Conservation (phyloP, 495 filamentous ascomycete species). For the Tuber microsphaerosporum region DNA sequence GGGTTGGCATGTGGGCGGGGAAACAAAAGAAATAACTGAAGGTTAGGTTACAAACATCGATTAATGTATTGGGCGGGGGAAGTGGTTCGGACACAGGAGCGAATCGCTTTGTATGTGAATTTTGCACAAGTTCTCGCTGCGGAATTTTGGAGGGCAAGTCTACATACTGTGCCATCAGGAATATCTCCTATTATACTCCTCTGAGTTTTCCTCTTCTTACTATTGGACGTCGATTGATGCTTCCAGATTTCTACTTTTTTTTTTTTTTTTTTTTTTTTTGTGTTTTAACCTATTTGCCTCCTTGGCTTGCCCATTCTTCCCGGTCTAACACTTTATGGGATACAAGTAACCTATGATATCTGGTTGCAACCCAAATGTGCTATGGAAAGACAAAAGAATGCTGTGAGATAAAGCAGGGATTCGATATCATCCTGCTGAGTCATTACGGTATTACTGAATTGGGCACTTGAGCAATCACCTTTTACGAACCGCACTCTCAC, state of each 20-base stretch:
- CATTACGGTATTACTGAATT: neutral
- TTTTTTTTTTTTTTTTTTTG: neutral
- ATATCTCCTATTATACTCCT: neutral
- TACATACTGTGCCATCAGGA: neutral
- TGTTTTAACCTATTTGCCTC: neutral
- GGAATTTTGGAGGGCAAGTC: neutral
- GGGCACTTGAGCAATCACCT: neutral
- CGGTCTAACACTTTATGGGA: neutral
- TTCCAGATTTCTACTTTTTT: neutral
- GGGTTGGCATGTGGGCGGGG: neutral
- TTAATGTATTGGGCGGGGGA: neutral
- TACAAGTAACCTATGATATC: neutral
- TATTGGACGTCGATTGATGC: neutral
- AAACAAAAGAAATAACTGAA: conserved; percentile 1
- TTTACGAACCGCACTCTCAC: neutral
- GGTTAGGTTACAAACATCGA: neutral
- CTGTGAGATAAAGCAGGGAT: neutral
- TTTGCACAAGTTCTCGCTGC: neutral
- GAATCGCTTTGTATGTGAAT: neutral
- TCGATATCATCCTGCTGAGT: neutral
- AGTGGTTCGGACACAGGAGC: neutral
- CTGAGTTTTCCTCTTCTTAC: neutral
- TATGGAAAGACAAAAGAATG: neutral
- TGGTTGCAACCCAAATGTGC: neutral
- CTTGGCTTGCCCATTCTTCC: no score